phyloP scores from a whole-genome alignment of 2,329 filamentous ascomycete genomes.

The Diplodia sapinea region DNA sequence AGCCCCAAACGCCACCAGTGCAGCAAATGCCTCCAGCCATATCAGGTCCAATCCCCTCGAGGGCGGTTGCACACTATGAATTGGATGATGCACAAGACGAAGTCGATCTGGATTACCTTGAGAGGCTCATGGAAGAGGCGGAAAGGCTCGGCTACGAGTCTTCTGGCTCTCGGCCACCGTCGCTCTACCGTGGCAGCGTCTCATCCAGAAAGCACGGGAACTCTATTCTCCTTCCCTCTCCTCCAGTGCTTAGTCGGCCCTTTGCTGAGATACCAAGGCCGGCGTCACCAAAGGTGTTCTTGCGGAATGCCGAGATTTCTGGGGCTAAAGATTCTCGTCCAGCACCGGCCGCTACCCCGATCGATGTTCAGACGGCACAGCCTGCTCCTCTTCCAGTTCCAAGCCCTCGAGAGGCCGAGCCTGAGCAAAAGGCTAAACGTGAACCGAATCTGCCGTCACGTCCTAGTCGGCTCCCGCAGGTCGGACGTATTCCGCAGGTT shows the following conservation, averaged over 20 bases:
- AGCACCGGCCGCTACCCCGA: neutral
- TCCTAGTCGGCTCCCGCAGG: slow-evolving; percentile 74
- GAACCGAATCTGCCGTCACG: slow-evolving; percentile 35
- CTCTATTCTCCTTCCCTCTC: slow-evolving; percentile 46
- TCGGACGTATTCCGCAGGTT: slow-evolving; percentile 85
- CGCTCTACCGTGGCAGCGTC: slow-evolving; percentile 4
- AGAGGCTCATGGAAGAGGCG: slow-evolving; percentile 54
- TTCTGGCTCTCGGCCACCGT: slow-evolving; percentile 25
- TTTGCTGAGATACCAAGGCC: slow-evolving; percentile 41
- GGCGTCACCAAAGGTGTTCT: slow-evolving; percentile 46
- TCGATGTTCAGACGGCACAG: neutral
- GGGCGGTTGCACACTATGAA: slow-evolving; percentile 64
- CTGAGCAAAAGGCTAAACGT: neutral
- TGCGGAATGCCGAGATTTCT: neutral
- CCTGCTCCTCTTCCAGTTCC: neutral
- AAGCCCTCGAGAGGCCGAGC: neutral
- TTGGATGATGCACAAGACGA: slow-evolving; percentile 58
- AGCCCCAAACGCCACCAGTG: slow-evolving; percentile 43
- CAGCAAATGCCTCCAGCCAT: slow-evolving; percentile 41
- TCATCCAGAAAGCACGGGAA: slow-evolving; percentile 33
- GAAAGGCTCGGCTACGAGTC: slow-evolving; percentile 35
- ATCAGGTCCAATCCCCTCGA: slow-evolving; percentile 37
- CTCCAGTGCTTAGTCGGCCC: slow-evolving; percentile 40
- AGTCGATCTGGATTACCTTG: slow-evolving; percentile 53
- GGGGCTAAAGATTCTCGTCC: neutral